phyloP scores from a whole-genome alignment of 805 yeast genomes.

The Hanseniaspora singularis region DNA sequence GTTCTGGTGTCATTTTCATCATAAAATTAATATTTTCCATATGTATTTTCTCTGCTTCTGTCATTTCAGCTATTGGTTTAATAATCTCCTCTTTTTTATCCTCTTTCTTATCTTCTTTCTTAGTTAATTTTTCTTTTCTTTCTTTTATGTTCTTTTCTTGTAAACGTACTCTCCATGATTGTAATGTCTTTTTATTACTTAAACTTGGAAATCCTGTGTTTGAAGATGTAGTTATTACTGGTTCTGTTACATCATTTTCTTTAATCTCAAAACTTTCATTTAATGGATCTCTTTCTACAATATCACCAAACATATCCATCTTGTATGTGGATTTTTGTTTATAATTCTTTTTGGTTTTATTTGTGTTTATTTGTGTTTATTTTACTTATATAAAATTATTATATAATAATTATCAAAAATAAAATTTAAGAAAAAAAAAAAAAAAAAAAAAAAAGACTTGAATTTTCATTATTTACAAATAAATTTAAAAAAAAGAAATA shows the following conservation, averaged over 20 bases:
- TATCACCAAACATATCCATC: conserved; percentile 65
- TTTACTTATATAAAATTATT: neutral
- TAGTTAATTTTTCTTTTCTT: neutral
- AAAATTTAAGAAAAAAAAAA: too few species aligned
- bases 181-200: conserved; percentile 31
- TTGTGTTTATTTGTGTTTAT: neutral
- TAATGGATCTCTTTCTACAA: conserved; percentile 47
- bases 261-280: conserved; percentile 22
- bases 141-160: conserved; percentile 27
- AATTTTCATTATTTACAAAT: too few species aligned
- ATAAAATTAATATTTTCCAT: conserved; percentile 57
- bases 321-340: too few species aligned
- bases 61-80: conserved; percentile 23
- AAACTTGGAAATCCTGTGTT: conserved; percentile 28
- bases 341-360: too few species aligned
- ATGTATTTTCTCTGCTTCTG: conserved; percentile 67
- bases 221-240: too few species aligned
- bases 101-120: neutral
- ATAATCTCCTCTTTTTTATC: conserved; percentile 21
- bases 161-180: conserved; percentile 40
- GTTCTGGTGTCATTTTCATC: conserved; percentile 50
- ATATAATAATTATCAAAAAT: too few species aligned
- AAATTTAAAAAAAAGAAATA: too few species aligned
- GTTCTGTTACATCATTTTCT: conserved; percentile 1
- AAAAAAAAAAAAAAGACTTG: too few species aligned